Evolutionary conservation across 805 yeast species (phyloP), one percentile per base, ranked within the genome.

Genomic region (Starmerella apis): DNA sequence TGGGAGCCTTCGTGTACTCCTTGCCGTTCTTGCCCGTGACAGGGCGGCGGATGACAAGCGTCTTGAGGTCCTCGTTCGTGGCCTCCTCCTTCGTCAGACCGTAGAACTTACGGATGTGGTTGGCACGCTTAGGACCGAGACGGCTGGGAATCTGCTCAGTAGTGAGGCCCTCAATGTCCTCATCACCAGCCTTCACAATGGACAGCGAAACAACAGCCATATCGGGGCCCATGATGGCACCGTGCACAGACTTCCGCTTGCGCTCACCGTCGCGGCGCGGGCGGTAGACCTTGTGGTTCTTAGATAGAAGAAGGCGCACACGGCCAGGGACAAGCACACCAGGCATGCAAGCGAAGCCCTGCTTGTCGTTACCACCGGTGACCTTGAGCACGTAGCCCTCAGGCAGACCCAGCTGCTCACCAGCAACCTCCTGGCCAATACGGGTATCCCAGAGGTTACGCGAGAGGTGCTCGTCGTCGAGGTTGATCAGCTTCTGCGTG

Each of bases 331-430:
- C 92, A 81, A 92, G 78, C 63, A 92, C 98, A 83, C 98, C 98
- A 78, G 94, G 98, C 78, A 88, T 92, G 98, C 94, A 92, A 78
- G 98, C 97, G 96, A 92, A 92, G 79, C 98, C 98, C 80, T 92
- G 98, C 79, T 92, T 92, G 80, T 92, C 98, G 84, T 92, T 92
- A 83, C 98, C 98, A 72, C 98, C 98, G 67, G 96, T 76, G 74
- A 92, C 88, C 80, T 83, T 94, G 85, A 92, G 88, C 71, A 86
- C 74, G 87, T 92, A 92, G 70, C 98, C 98, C 77, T 87, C 90
- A 78, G 94, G 98, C 69, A 92, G 97, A 70, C 95, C 94, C 67
- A 92, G 84, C 61, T 86, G 74, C 75, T 92, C 98, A 76, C 97
- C 98, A 71, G 87, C 95, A 71, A 92, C 95, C 78, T 92, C 98